These are phyloP conservation scores for Teunomyces gatunensis DNA, from an alignment of 805 yeast genomes.

Conservation along the genomic window DNA sequence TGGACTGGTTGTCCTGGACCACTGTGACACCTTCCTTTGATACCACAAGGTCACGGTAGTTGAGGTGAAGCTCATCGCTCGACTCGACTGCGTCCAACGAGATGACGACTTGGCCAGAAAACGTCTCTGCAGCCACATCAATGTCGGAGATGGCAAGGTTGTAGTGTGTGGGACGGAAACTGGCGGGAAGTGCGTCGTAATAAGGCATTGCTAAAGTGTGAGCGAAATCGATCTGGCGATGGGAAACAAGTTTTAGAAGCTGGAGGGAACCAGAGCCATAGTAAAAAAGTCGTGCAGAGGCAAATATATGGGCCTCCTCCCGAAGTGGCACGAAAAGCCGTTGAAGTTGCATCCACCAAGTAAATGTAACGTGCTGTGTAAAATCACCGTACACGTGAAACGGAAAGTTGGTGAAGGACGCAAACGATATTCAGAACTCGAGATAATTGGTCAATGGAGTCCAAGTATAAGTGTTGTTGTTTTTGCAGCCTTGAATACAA, in stretches of 20 bases:
- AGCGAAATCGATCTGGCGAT: not conserved
- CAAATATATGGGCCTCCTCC: too few relatives aligned
- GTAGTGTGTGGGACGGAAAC: constrained; percentile 74
- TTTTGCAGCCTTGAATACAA: too few relatives aligned
- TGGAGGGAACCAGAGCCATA: too few relatives aligned
- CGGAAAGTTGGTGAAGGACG: too few relatives aligned
- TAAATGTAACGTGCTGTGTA: too few relatives aligned
- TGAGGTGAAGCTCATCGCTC: constrained; percentile 47
- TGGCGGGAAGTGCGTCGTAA: constrained; percentile 55
- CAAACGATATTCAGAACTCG: too few relatives aligned
- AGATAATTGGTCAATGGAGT: too few relatives aligned
- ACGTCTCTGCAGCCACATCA: constrained; percentile 44
- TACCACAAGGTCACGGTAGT: constrained; percentile 44
- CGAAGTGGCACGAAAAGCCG: too few relatives aligned
- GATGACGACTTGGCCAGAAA: constrained; percentile 48
- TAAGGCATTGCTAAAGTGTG: constrained; percentile 16
- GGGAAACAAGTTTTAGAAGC: not conserved
- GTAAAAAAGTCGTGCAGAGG: not conserved
- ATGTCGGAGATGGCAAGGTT: constrained; percentile 62
- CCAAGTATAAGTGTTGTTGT: too few relatives aligned
- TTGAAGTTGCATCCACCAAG: too few relatives aligned
- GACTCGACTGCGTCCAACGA: constrained; percentile 42
- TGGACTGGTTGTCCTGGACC: constrained; percentile 18
- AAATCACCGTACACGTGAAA: too few relatives aligned
- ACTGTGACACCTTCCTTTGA: constrained; percentile 19